phyloP scores from a whole-genome alignment of 2,329 filamentous ascomycete genomes.

The Neopestalotiopsis rosae region DNA sequence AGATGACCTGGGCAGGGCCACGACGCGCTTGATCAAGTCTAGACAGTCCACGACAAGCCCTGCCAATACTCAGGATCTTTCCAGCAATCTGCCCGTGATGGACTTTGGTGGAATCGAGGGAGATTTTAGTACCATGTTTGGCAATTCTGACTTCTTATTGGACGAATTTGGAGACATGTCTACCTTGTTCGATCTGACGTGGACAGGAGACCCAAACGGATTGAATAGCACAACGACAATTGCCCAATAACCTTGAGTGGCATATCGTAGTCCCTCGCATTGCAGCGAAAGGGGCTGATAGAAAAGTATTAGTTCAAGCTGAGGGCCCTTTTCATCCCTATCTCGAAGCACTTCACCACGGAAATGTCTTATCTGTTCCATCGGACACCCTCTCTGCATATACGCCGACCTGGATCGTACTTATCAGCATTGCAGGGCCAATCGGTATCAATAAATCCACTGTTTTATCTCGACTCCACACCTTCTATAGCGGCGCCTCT shows the following conservation, averaged over 20 bases:
- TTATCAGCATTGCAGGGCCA: neutral
- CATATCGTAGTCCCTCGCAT: neutral
- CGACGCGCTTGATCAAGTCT: slow-evolving; percentile 6
- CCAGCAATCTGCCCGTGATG: neutral
- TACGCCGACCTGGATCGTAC: neutral
- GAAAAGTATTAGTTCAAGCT: neutral
- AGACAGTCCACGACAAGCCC: neutral
- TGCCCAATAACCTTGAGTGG: neutral
- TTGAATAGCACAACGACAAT: neutral
- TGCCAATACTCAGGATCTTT: neutral
- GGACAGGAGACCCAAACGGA: slow-evolving; percentile 7
- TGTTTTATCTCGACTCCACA: slow-evolving; percentile 6
- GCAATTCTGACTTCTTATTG: slow-evolving; percentile 8
- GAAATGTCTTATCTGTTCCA: neutral
- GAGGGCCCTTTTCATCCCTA: neutral
- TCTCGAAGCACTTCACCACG: neutral
- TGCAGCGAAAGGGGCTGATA: neutral
- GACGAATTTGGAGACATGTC: slow-evolving; percentile 15
- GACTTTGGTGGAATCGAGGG: neutral
- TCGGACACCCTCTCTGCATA: neutral
- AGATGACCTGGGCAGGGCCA: slow-evolving; percentile 37
- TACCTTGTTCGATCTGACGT: slow-evolving; percentile 10
- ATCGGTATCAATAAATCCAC: slow-evolving; percentile 2
- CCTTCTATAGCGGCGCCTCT: neutral
- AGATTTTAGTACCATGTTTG: neutral